phyloP scores from a whole-genome alignment of 2,329 filamentous ascomycete genomes.

The Amauroascus verrucosus region DNA sequence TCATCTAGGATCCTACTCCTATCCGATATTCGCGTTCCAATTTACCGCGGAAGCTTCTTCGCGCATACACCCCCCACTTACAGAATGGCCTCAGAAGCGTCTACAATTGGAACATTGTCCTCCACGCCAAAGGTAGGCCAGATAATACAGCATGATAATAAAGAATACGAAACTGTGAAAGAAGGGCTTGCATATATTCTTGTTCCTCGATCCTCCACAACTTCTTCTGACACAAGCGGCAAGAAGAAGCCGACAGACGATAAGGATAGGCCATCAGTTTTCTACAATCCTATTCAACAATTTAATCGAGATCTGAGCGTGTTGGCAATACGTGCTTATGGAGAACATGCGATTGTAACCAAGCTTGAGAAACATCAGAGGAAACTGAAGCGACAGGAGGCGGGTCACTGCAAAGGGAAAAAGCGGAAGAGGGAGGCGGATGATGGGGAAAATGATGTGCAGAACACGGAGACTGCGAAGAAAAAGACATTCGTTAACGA shows the following conservation, averaged over 20 bases:
- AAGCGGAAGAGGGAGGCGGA: constrained; percentile 13
- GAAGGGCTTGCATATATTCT: constrained; percentile 61
- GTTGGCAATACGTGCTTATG: constrained; percentile 80
- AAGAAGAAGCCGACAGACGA: constrained; percentile 43
- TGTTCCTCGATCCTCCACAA: constrained; percentile 44
- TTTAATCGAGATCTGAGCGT: constrained; percentile 96
- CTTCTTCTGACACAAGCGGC: constrained; percentile 29
- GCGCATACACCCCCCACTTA: background rate
- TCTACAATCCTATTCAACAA: constrained; percentile 98
- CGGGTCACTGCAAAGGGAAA: constrained; percentile 31
- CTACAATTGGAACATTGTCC: constrained; percentile 19
- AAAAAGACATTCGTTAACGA: constrained; percentile 8
- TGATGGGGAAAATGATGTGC: constrained; percentile 1
- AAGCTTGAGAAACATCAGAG: constrained; percentile 42
- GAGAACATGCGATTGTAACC: constrained; percentile 52
- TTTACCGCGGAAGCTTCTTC: background rate
- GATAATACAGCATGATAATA: constrained; percentile 39
- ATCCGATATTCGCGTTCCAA: background rate
- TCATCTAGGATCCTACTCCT: background rate
- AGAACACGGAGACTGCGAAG: constrained; percentile 4
- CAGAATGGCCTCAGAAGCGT: constrained; percentile 13
- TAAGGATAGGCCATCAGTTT: constrained; percentile 64
- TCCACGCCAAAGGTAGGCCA: constrained; percentile 15
- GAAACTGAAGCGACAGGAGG: constrained; percentile 27
- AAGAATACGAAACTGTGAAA: constrained; percentile 50